Percentiles rank a stretch among this genome's conserved stretches.
These are phyloP conservation scores for Emiliania huxleyi DNA, from an alignment of 78 protist genomes.

Conservation along the genomic window DNA sequence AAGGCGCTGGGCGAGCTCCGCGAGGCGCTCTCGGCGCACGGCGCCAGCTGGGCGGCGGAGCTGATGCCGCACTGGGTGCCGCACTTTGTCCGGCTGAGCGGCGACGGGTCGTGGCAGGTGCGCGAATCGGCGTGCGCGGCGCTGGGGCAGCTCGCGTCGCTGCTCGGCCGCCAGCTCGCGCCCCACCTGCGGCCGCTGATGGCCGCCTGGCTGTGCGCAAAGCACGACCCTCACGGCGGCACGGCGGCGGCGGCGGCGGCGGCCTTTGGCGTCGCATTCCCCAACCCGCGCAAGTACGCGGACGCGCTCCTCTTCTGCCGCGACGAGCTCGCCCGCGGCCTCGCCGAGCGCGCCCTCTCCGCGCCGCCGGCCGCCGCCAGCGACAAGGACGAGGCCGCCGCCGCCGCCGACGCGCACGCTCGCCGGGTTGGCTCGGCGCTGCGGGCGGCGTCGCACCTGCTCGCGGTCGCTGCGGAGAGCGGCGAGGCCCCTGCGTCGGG, in stretches of 20 bases:
- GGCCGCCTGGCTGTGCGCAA: background rate
- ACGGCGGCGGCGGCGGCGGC: background rate
- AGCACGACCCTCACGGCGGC: background rate
- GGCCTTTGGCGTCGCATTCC: background rate
- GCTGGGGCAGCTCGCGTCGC: background rate
- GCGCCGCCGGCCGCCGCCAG: background rate
- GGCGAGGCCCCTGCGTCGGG: too few species aligned
- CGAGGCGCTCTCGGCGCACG: background rate
- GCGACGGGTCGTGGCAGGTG: constrained; percentile 14
- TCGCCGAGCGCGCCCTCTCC: background rate
- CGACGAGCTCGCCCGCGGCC: background rate
- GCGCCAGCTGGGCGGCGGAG: background rate
- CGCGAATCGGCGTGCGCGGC: constrained; percentile 3
- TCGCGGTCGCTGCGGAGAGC: too few species aligned
- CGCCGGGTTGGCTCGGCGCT: background rate
- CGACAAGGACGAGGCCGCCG: background rate
- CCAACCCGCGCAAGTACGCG: background rate
- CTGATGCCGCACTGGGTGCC: background rate
- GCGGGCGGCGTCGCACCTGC: background rate
- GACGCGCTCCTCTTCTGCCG: constrained; percentile 23
- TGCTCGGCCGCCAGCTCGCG: constrained; percentile 5
- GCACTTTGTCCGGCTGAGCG: background rate
- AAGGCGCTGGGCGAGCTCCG: constrained; percentile 27
- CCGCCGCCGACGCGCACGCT: background rate
- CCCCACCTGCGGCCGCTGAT: background rate